phyloP scores from a whole-genome alignment of 139 green algal species.

The Gonium pectorale region DNA sequence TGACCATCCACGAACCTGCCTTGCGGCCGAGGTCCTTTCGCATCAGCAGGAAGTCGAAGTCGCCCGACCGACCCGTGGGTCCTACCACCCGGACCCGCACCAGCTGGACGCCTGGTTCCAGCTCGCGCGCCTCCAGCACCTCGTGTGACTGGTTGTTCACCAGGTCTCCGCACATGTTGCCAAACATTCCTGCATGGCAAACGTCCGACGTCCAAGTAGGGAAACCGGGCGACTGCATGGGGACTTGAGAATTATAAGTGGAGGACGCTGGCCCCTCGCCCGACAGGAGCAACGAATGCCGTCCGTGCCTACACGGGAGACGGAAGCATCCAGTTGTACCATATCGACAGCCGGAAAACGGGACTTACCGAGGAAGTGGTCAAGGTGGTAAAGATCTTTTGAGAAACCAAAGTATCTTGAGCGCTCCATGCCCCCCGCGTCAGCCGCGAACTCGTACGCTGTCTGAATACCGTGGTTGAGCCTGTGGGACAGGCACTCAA shows the following conservation, averaged over 20 bases:
- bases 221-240: not conserved
- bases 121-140: not conserved
- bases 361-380: constrained; percentile 78
- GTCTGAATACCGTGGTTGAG: constrained; percentile 78
- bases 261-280: not conserved
- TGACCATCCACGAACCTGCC: constrained; percentile 74
- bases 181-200: constrained; percentile 32
- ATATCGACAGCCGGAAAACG: not conserved
- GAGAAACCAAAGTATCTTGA: constrained; percentile 67
- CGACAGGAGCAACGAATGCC: not conserved
- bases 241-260: not conserved
- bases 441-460: constrained; percentile 84
- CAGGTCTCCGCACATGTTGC: constrained; percentile 35
- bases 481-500: constrained; percentile 36
- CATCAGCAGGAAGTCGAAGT: constrained; percentile 55
- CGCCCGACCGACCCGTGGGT: constrained; percentile 8
- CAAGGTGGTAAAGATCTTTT: constrained; percentile 84
- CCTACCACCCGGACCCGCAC: constrained; percentile 42
- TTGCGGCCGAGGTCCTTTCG: constrained; percentile 59
- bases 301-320: not conserved
- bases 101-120: not conserved
- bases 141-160: constrained; percentile 40
- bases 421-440: constrained; percentile 80
- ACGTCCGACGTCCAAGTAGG: not conserved
- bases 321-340: not conserved